Conservation (phyloP, 2,329 filamentous ascomycete genomes). For the Hypoxylon sp. region DNA sequence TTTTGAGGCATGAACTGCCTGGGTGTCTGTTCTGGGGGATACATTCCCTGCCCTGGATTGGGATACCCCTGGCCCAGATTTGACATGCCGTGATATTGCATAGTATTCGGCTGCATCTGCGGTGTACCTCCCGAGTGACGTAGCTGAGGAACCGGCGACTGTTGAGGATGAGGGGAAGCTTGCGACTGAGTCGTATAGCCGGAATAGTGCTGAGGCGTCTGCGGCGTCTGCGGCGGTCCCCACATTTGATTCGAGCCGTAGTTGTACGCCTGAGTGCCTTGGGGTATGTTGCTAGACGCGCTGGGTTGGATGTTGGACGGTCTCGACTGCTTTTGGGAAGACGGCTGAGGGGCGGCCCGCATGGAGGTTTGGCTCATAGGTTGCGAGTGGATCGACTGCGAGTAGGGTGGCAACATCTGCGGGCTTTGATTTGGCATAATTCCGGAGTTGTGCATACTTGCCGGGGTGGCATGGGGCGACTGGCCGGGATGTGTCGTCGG, state of each 20-base stretch:
- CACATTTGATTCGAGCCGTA: slow-evolving; percentile 72
- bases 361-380: slow-evolving; percentile 76
- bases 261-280: slow-evolving; percentile 65
- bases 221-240: slow-evolving; percentile 67
- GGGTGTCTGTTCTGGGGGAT: slow-evolving; percentile 68
- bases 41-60: slow-evolving; percentile 65
- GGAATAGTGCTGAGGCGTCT: slow-evolving; percentile 66
- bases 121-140: slow-evolving; percentile 63
- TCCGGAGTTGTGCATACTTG: slow-evolving; percentile 63
- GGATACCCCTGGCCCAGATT: slow-evolving; percentile 67
- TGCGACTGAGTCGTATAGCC: slow-evolving; percentile 63
- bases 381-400: slow-evolving; percentile 74
- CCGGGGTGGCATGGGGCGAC: slow-evolving; percentile 65
- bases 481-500: slow-evolving; percentile 63
- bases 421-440: slow-evolving; percentile 69
- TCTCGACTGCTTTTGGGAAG: slow-evolving; percentile 69
- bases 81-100: slow-evolving; percentile 71
- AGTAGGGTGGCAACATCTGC: slow-evolving; percentile 74
- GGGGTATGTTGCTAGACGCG: slow-evolving; percentile 61
- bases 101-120: slow-evolving; percentile 63
- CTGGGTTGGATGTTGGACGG: slow-evolving; percentile 68
- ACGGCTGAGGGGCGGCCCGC: slow-evolving; percentile 72
- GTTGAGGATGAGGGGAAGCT: slow-evolving; percentile 59
- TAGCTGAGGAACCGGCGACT: slow-evolving; percentile 66
- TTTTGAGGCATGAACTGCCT: slow-evolving; percentile 74